phyloP scores from a whole-genome alignment of 106 monocot species.

The Dioscorea dumetorum region DNA sequence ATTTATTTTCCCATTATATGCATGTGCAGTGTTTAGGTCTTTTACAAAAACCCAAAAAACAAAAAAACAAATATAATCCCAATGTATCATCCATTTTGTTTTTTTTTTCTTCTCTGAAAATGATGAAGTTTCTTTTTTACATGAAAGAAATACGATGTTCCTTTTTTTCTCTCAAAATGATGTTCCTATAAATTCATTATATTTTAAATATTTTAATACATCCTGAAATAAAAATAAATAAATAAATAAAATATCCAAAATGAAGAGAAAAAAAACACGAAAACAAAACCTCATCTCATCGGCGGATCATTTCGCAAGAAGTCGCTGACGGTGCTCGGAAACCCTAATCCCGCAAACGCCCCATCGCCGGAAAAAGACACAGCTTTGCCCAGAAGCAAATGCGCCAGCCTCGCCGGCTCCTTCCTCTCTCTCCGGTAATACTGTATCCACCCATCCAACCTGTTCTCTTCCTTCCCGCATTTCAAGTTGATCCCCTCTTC shows the following conservation, averaged over 20 bases:
- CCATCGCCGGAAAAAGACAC: neutral
- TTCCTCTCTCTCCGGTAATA: constrained; percentile 9
- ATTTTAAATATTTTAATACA: neutral
- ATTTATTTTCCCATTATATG: too few species aligned
- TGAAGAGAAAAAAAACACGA: neutral
- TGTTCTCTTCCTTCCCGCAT: constrained; percentile 28
- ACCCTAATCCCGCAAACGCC: constrained; percentile 7
- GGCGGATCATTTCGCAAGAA: constrained; percentile 20
- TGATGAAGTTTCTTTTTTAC: neutral
- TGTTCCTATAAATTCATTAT: too few species aligned
- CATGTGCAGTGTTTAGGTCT: too few species aligned
- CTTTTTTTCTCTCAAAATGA: too few species aligned
- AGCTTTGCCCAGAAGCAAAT: constrained; percentile 41
- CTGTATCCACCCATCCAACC: constrained; percentile 48
- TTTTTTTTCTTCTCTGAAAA: neutral
- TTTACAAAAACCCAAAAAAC: too few species aligned
- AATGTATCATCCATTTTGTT: too few species aligned
- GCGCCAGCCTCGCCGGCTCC: constrained; percentile 45
- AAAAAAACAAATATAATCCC: too few species aligned
- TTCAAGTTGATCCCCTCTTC: constrained; percentile 28
- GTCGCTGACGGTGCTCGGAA: constrained; percentile 20
- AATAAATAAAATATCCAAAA: neutral
- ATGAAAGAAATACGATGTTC: neutral
- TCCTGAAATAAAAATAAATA: neutral
- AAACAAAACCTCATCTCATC: neutral